Percentiles rank a stretch among this genome's conserved stretches.
Conservation (phyloP, 495 filamentous ascomycete species). For the Hypoxylon intermedium region DNA sequence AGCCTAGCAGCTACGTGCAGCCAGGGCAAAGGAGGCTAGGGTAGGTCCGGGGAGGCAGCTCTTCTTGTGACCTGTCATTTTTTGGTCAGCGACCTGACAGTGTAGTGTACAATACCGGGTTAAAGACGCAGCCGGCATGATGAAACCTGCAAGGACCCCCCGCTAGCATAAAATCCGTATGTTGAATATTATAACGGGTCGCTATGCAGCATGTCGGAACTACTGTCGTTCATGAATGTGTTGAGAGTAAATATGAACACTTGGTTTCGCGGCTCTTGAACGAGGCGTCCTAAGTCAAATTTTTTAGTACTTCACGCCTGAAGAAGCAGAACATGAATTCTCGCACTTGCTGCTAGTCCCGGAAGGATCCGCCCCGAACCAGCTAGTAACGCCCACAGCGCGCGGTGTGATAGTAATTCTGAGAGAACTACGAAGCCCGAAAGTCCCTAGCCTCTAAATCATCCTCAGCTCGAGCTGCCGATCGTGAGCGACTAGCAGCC, state of each 20-base stretch:
- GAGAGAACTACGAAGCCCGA: slow-evolving; percentile 9
- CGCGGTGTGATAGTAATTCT: background rate
- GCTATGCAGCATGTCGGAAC: slow-evolving; percentile 34
- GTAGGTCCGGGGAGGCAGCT: background rate
- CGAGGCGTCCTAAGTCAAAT: slow-evolving; percentile 18
- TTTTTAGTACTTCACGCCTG: slow-evolving; percentile 2
- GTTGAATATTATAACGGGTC: slow-evolving; percentile 42
- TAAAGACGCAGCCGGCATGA: slow-evolving; percentile 32
- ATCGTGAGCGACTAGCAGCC: slow-evolving; percentile 14
- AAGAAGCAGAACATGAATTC: slow-evolving; percentile 3
- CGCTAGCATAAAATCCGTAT: slow-evolving; percentile 38
- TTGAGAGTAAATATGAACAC: slow-evolving; percentile 15
- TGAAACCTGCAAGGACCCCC: slow-evolving; percentile 42
- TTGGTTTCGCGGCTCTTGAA: slow-evolving; percentile 24
- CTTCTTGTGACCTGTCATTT: slow-evolving; percentile 40
- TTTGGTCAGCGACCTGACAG: slow-evolving; percentile 26
- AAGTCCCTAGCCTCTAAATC: slow-evolving; percentile 1
- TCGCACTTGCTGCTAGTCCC: slow-evolving; percentile 7
- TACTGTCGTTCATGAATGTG: slow-evolving; percentile 25
- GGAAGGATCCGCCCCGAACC: slow-evolving; percentile 5
- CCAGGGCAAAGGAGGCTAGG: slow-evolving; percentile 4
- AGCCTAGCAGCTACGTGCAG: slow-evolving; percentile 16
- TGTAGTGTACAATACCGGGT: slow-evolving; percentile 39
- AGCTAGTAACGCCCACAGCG: slow-evolving; percentile 12
- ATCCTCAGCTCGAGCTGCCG: slow-evolving; percentile 18